Evolutionary conservation across 1,284 basidiomycete genomes (phyloP).

Genomic region (Chalciporus piperatoides): DNA sequence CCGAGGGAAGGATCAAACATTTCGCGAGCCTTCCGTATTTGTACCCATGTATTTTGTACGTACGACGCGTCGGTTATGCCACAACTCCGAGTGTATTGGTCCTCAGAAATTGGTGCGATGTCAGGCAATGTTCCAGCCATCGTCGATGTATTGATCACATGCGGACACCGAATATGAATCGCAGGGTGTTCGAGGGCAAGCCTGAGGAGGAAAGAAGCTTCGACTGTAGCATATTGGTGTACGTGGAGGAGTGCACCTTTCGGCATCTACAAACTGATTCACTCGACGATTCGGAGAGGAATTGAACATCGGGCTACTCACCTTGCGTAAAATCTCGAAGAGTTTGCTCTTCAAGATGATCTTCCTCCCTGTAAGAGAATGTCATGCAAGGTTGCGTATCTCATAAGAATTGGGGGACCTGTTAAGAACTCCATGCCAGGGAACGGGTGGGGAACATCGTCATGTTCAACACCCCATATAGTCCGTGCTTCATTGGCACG

Average conservation of each 20-base stretch:
- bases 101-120: slow-evolving; percentile 45
- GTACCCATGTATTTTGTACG: slow-evolving; percentile 48
- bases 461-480: slow-evolving; percentile 52
- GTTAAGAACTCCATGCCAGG: slow-evolving; percentile 75
- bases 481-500: slow-evolving; percentile 48
- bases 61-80: slow-evolving; percentile 47
- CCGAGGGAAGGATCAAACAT: slow-evolving; percentile 50
- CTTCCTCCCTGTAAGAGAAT: slow-evolving; percentile 41
- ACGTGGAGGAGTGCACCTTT: slow-evolving; percentile 71
- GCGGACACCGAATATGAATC: slow-evolving; percentile 50
- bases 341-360: slow-evolving; percentile 54
- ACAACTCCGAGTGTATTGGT: slow-evolving; percentile 31
- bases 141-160: slow-evolving; percentile 31
- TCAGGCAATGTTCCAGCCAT: slow-evolving; percentile 44
- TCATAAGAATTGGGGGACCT: slow-evolving; percentile 34
- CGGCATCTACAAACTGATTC: slow-evolving; percentile 50
- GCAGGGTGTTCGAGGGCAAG: slow-evolving; percentile 52
- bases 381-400: not conserved
- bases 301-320: slow-evolving; percentile 12
- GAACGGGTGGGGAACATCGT: slow-evolving; percentile 54
- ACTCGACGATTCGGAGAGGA: not conserved
- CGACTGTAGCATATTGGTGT: slow-evolving; percentile 66
- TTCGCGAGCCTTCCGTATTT: slow-evolving; percentile 47
- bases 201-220: slow-evolving; percentile 45
- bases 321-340: slow-evolving; percentile 56